Evolutionary conservation across 176 grass and related monocot species (phyloP).

Genomic region (Phoenix roebelenii): DNA sequence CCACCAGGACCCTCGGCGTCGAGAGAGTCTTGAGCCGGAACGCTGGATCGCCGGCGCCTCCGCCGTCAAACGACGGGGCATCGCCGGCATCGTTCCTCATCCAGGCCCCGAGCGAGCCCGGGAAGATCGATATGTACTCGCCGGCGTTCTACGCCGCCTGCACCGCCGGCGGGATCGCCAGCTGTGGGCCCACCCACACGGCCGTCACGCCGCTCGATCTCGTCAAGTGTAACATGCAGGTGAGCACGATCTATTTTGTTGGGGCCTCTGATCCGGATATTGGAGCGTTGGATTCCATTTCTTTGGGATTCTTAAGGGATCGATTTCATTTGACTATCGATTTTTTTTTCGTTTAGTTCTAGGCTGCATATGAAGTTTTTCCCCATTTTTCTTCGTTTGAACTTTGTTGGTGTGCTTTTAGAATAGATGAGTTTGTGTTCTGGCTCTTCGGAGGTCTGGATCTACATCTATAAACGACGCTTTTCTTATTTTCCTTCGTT

Average conservation of each 20-base stretch:
- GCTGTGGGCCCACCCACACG: constrained; percentile 96
- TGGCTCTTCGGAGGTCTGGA: no score
- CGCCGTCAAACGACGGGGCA: not conserved
- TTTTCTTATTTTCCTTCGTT: no score
- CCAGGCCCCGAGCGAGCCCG: not conserved
- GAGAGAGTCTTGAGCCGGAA: constrained; percentile 4
- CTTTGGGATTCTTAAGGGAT: no score
- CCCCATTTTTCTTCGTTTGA: no score
- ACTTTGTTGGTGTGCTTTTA: no score
- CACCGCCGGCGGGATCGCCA: constrained; percentile 73
- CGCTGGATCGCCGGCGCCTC: not conserved
- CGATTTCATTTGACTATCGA: no score
- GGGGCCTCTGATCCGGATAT: no score
- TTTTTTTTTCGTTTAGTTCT: no score
- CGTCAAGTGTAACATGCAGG: constrained; percentile 99
- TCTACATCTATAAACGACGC: no score
- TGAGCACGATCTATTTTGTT: constrained; percentile 12
- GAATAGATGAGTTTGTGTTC: no score
- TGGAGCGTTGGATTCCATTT: no score
- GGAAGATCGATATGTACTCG: constrained; percentile 68
- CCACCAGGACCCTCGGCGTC: not conserved
- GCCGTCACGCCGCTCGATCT: constrained; percentile 93
- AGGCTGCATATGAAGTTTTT: no score
- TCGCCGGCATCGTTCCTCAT: constrained; percentile 1
- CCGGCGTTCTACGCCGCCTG: constrained; percentile 88